Percentiles rank a stretch among this genome's conserved stretches.
These are phyloP conservation scores for Rhizopus arrhizus DNA, from an alignment of 371 early-diverging fungal genomes.

Conservation along the genomic window DNA sequence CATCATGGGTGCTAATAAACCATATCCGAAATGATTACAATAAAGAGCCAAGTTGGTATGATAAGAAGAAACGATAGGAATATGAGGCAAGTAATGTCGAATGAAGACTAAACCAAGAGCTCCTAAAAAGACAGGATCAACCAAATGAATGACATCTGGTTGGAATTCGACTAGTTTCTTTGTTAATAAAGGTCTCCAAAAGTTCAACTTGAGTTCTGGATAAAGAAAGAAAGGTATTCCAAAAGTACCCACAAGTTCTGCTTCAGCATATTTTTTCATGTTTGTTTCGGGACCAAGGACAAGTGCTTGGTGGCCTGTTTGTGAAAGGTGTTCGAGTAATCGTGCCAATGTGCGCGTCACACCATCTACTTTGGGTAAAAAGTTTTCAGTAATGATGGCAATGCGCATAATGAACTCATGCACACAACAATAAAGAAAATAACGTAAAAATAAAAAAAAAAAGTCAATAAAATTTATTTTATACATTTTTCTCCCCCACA, in stretches of 20 bases:
- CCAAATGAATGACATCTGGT: conserved; percentile 54
- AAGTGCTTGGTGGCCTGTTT: conserved; percentile 38
- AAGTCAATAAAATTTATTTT: background rate
- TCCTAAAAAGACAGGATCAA: conserved; percentile 54
- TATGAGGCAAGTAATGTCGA: conserved; percentile 24
- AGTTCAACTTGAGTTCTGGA: conserved; percentile 53
- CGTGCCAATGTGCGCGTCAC: conserved; percentile 51
- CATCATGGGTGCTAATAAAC: conserved; percentile 42
- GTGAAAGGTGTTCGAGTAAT: conserved; percentile 44
- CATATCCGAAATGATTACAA: conserved; percentile 50
- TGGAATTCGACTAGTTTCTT: conserved; percentile 38
- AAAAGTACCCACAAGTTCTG: conserved; percentile 44
- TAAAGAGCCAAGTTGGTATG: conserved; percentile 55
- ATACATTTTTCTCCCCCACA: too few species aligned
- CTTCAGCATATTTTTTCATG: conserved; percentile 40
- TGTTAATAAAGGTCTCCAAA: conserved; percentile 50
- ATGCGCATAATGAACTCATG: conserved; percentile 36
- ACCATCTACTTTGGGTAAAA: conserved; percentile 56
- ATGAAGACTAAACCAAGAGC: conserved; percentile 35
- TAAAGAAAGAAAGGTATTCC: conserved; percentile 51
- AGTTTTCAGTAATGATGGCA: conserved; percentile 55
- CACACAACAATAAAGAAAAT: background rate
- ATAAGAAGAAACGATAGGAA: conserved; percentile 53
- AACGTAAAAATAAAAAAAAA: background rate
- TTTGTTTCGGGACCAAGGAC: conserved; percentile 51